Conservation (phyloP, 1,284 basidiomycete species). For the Xerocomus minutiporus region DNA sequence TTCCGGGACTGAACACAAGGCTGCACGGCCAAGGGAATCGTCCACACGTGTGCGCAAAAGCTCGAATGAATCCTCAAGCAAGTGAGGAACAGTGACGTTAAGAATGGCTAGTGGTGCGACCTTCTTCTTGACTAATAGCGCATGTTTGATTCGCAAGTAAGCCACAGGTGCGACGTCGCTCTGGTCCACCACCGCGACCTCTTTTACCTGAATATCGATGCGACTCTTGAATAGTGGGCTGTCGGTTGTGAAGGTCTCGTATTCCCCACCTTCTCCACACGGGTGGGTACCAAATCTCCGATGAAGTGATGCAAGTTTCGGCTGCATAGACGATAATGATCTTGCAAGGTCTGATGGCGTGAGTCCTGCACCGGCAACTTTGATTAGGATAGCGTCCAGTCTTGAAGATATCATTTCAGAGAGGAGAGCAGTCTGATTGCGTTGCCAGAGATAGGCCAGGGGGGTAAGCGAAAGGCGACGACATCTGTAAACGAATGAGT, state of each 20-base stretch:
- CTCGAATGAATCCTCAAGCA: constrained; percentile 46
- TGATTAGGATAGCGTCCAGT: constrained; percentile 85
- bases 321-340: constrained; percentile 71
- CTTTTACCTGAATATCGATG: constrained; percentile 67
- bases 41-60: constrained; percentile 13
- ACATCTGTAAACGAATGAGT: constrained; percentile 49
- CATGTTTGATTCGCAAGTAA: constrained; percentile 74
- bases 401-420: constrained; percentile 82
- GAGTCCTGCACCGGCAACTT: constrained; percentile 94
- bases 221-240: constrained; percentile 83
- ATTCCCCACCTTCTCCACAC: constrained; percentile 98
- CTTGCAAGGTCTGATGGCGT: constrained; percentile 76
- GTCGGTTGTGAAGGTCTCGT: constrained; percentile 91
- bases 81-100: constrained; percentile 40
- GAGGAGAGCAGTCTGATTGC: constrained; percentile 80
- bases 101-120: background rate
- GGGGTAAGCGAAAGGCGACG: constrained; percentile 77
- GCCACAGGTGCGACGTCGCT: constrained; percentile 82
- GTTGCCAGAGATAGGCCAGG: constrained; percentile 92
- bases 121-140: constrained; percentile 30
- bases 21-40: constrained; percentile 3
- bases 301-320: constrained; percentile 76
- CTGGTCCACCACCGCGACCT: constrained; percentile 73
- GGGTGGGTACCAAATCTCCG: constrained; percentile 85
- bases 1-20: background rate